Percentiles rank a stretch among this genome's conserved stretches.
Conservation (phyloP, 2,329 filamentous ascomycete genomes). For the Cladosporium sp. region DNA sequence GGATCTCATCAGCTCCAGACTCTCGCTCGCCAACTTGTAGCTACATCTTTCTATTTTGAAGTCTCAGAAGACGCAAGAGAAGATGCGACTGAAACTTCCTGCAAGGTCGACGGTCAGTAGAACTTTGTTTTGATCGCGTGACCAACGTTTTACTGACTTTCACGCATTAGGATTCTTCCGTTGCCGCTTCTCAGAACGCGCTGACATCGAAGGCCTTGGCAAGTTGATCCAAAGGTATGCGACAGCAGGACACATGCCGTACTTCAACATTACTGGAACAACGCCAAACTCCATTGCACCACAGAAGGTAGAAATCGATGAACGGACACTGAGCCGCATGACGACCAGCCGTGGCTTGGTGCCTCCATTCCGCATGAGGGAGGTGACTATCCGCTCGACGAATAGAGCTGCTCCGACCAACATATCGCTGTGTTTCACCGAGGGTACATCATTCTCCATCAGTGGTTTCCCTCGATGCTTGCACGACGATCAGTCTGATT, state of each 20-base stretch:
- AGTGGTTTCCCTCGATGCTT: constrained; percentile 5
- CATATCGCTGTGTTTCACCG: constrained; percentile 3
- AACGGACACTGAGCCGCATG: background rate
- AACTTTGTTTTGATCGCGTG: background rate
- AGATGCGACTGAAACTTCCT: background rate
- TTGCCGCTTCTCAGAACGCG: background rate
- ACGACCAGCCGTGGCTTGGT: background rate
- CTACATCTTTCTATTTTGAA: constrained; percentile 1
- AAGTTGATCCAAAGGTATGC: background rate
- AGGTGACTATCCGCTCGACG: background rate
- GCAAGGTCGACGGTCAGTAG: background rate
- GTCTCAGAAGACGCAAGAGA: background rate
- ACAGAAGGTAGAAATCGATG: background rate
- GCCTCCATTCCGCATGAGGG: background rate
- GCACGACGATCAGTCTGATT: background rate
- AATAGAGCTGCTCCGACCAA: background rate
- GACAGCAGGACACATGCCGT: background rate
- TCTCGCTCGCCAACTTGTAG: background rate
- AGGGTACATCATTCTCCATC: background rate
- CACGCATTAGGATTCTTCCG: background rate
- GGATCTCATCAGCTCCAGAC: background rate
- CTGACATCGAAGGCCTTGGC: background rate
- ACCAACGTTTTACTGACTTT: background rate
- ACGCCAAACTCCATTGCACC: background rate
- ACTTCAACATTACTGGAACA: background rate